Evolutionary conservation across 257 asterid genomes (phyloP).

Genomic region (Solanum commersonii): DNA sequence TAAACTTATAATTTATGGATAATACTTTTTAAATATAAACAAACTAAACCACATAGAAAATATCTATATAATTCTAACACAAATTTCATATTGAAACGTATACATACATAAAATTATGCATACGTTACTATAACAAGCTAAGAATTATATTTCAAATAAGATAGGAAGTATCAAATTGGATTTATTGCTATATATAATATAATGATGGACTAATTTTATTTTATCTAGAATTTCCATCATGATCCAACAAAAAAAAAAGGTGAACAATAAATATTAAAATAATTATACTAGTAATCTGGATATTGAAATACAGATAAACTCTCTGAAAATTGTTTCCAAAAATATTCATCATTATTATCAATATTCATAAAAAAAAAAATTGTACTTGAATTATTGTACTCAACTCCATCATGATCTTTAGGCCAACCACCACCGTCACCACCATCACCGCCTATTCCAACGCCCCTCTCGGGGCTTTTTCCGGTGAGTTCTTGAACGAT

Average conservation of each 20-base stretch:
- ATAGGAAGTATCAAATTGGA: background rate
- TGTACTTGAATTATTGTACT: background rate
- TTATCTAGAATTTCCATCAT: background rate
- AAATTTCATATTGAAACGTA: background rate
- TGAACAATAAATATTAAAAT: background rate
- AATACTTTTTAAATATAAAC: background rate
- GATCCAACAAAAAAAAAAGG: background rate
- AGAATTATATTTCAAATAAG: background rate
- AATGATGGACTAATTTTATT: background rate
- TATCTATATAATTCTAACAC: background rate
- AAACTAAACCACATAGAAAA: background rate
- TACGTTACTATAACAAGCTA: background rate
- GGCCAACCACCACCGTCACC: background rate
- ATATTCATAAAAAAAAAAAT: background rate
- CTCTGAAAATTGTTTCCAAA: background rate
- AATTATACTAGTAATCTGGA: background rate
- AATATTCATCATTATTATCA: background rate
- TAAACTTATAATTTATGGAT: background rate
- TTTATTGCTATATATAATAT: background rate
- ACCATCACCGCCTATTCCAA: background rate
- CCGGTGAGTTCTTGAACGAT: conserved; percentile 38
- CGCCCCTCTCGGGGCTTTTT: background rate
- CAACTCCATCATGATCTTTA: background rate
- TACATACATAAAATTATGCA: background rate
- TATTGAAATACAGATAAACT: background rate